phyloP scores from a whole-genome alignment of 192 early-diverging fungal species.

The Irineochytrium annulatum region DNA sequence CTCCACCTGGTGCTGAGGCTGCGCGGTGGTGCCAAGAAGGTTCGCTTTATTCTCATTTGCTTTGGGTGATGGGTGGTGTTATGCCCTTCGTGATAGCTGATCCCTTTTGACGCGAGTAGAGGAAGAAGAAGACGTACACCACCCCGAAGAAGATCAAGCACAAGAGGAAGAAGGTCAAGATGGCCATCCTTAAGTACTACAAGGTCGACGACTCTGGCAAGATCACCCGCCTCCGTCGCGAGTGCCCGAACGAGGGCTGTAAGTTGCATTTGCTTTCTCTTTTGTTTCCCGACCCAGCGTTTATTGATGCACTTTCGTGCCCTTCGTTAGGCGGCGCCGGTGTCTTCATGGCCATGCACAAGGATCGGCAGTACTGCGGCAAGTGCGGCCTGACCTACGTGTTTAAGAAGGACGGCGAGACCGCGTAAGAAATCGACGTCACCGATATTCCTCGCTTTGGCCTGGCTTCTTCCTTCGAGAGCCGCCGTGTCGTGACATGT shows the following conservation, averaged over 20 bases:
- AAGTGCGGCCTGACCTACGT: slow-evolving; percentile 93
- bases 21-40: slow-evolving; percentile 36
- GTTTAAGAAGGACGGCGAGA: slow-evolving; percentile 86
- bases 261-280: too few relatives aligned
- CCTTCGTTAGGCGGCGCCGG: too few relatives aligned
- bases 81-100: slow-evolving; percentile 64
- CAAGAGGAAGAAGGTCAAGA: slow-evolving; percentile 99
- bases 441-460: too few relatives aligned
- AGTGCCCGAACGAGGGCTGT: slow-evolving; percentile 94
- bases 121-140: slow-evolving; percentile 99
- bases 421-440: too few relatives aligned
- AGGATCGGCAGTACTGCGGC: slow-evolving; percentile 98
- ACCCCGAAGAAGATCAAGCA: slow-evolving; percentile 97
- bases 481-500: too few relatives aligned
- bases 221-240: slow-evolving; percentile 96
- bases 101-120: slow-evolving; percentile 98
- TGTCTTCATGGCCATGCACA: slow-evolving; percentile 98
- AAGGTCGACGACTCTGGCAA: slow-evolving; percentile 97
- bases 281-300: too few relatives aligned
- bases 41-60: too few relatives aligned
- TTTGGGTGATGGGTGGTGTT: too few relatives aligned
- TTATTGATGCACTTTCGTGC: too few relatives aligned
- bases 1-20: slow-evolving; percentile 67
- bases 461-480: too few relatives aligned
- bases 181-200: slow-evolving; percentile 98